A percentile compares a stretch with the other conserved stretches of the same genome.
phyloP scores from a whole-genome alignment of 139 green algal species.

The Choricystis sp. region DNA sequence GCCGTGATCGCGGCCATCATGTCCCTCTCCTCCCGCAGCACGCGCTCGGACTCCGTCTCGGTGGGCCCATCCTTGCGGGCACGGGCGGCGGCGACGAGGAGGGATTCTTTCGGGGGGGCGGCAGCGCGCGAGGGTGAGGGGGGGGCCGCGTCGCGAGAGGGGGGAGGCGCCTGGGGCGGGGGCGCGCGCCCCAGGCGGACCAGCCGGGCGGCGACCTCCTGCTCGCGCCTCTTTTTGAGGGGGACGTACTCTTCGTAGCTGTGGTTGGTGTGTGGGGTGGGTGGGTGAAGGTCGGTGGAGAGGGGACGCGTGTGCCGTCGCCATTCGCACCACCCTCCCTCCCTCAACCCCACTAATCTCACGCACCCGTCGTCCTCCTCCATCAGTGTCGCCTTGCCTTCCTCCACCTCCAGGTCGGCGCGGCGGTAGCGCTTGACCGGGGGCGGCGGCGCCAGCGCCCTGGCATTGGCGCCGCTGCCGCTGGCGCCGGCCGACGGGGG shows the following conservation, averaged over 20 bases:
- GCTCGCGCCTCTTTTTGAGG: slow-evolving; percentile 54
- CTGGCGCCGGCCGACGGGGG: too few species aligned
- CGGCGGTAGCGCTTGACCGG: slow-evolving; percentile 39
- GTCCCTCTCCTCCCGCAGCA: slow-evolving; percentile 65
- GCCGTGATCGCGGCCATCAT: slow-evolving; percentile 76
- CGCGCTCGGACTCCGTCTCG: slow-evolving; percentile 47
- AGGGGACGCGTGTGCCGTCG: not conserved
- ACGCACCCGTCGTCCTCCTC: slow-evolving; percentile 15
- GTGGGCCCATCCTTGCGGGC: slow-evolving; percentile 30
- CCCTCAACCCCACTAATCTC: slow-evolving; percentile 23
- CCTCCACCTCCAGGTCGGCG: slow-evolving; percentile 44
- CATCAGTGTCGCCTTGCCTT: too few species aligned
- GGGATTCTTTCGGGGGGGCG: slow-evolving; percentile 37
- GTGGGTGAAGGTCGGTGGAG: not conserved
- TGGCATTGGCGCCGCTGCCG: too few species aligned
- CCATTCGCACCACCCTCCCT: slow-evolving; percentile 9
- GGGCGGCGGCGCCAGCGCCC: not conserved
- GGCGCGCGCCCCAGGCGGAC: slow-evolving; percentile 12
- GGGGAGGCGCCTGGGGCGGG: slow-evolving; percentile 13
- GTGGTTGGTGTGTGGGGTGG: not conserved
- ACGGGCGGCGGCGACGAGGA: slow-evolving; percentile 44
- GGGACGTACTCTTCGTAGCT: slow-evolving; percentile 74
- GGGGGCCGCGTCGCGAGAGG: not conserved
- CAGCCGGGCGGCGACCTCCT: slow-evolving; percentile 43
- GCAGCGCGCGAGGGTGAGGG: slow-evolving; percentile 5